phyloP scores from a whole-genome alignment of 2,329 filamentous ascomycete species.

The Ceratocystis variospora region DNA sequence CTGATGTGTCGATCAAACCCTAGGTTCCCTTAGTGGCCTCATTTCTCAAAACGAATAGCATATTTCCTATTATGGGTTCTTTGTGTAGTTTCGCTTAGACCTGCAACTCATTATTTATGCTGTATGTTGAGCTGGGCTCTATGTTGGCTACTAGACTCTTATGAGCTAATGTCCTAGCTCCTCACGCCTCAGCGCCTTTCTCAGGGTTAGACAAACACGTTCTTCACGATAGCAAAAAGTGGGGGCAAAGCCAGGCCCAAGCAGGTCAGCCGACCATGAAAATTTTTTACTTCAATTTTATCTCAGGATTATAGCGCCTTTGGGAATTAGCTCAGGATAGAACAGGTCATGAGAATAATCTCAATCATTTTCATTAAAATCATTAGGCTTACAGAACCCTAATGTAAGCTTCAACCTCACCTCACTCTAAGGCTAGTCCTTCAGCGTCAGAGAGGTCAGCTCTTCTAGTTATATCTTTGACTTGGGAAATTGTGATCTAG shows the following conservation, averaged over 20 bases:
- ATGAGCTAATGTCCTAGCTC: not conserved
- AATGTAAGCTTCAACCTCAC: not conserved
- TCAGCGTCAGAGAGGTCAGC: not conserved
- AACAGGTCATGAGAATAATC: not conserved
- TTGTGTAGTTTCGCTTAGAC: not conserved
- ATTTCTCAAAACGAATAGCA: not conserved
- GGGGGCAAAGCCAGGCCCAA: not conserved
- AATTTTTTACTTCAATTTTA: conserved; percentile 1
- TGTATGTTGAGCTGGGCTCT: not conserved
- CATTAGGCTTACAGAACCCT: not conserved
- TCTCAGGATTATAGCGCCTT: not conserved
- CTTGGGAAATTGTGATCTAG: not conserved
- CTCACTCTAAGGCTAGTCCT: not conserved
- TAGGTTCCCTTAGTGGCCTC: not conserved
- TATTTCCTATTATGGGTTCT: not conserved
- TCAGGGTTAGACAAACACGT: not conserved
- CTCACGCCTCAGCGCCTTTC: not conserved
- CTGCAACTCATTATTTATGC: not conserved
- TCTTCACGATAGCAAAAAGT: not conserved
- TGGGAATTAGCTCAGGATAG: not conserved
- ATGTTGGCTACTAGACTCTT: not conserved
- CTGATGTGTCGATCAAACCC: conserved; percentile 6
- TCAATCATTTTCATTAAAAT: not conserved
- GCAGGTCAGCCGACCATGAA: conserved; percentile 11
- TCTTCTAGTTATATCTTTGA: too few species aligned